Evolutionary conservation across 805 yeast species (phyloP).

Genomic region (Kodamaea nitidulidarum): DNA sequence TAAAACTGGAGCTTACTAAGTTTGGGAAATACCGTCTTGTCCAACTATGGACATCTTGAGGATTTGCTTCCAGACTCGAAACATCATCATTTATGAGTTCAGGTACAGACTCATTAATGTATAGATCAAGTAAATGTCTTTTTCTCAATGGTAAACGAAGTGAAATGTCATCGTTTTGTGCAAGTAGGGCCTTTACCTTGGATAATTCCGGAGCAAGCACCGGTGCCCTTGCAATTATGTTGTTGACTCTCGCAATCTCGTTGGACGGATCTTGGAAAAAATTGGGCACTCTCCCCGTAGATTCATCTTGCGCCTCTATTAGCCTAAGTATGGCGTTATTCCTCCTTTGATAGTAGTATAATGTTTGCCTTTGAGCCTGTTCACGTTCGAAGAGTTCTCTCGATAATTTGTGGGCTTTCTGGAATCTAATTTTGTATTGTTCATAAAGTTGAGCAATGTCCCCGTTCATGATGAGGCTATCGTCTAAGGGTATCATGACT

Average conservation of each 20-base stretch:
- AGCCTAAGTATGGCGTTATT: constrained; percentile 35
- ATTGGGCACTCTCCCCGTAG: neutral
- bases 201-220: constrained; percentile 7
- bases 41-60: constrained; percentile 39
- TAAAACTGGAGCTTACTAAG: constrained; percentile 32
- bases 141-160: constrained; percentile 13
- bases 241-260: constrained; percentile 6
- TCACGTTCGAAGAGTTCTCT: constrained; percentile 29
- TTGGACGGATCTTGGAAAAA: neutral
- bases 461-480: neutral
- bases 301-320: constrained; percentile 13
- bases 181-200: constrained; percentile 5
- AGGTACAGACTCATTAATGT: constrained; percentile 33
- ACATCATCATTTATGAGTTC: constrained; percentile 37
- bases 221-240: constrained; percentile 5
- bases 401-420: constrained; percentile 13
- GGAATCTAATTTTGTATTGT: constrained; percentile 15
- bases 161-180: neutral
- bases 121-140: constrained; percentile 23
- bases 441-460: constrained; percentile 19
- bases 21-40: constrained; percentile 32
- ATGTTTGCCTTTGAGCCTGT: constrained; percentile 31
- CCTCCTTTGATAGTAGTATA: constrained; percentile 31
- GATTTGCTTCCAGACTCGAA: constrained; percentile 32
- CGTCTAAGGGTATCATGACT: no score